Evolutionary conservation across 306 rosid species (phyloP).

Genomic region (Quillaja saponaria): DNA sequence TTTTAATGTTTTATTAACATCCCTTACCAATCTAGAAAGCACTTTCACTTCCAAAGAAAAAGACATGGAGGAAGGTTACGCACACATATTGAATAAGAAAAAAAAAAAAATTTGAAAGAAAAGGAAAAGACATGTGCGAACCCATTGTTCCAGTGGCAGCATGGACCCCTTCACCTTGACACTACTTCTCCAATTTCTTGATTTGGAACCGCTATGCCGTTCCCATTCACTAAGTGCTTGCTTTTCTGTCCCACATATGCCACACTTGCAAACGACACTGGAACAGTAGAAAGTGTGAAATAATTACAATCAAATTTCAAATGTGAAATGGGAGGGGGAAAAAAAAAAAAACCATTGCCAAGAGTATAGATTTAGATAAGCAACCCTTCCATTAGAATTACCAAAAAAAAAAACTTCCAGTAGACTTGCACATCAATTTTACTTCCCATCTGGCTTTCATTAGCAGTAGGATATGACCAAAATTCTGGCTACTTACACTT

Average conservation of each 20-base stretch:
- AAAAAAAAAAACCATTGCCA: background rate
- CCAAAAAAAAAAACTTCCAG: constrained; percentile 18
- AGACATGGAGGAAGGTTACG: constrained; percentile 20
- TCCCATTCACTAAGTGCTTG: constrained; percentile 99
- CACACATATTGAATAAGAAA: background rate
- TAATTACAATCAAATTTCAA: background rate
- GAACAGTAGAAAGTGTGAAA: constrained; percentile 35
- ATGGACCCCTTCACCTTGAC: constrained; percentile 85
- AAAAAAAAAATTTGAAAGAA: background rate
- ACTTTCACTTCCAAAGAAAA: constrained; percentile 17
- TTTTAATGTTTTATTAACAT: constrained; percentile 6
- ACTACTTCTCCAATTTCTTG: constrained; percentile 91
- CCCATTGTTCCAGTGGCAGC: constrained; percentile 99
- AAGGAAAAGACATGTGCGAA: constrained; percentile 39
- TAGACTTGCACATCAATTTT: background rate
- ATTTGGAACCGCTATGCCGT: constrained; percentile 89
- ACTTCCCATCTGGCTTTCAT: background rate
- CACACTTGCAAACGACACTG: constrained; percentile 98
- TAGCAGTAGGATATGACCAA: background rate
- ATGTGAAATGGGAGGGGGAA: constrained; percentile 10
- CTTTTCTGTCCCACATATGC: constrained; percentile 85
- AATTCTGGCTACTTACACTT: background rate
- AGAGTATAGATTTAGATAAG: constrained; percentile 27
- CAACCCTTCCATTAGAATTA: constrained; percentile 16
- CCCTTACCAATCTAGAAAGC: constrained; percentile 5